Conservation (phyloP, 371 early-diverging fungal species). For the Conidiobolus incongruus region DNA sequence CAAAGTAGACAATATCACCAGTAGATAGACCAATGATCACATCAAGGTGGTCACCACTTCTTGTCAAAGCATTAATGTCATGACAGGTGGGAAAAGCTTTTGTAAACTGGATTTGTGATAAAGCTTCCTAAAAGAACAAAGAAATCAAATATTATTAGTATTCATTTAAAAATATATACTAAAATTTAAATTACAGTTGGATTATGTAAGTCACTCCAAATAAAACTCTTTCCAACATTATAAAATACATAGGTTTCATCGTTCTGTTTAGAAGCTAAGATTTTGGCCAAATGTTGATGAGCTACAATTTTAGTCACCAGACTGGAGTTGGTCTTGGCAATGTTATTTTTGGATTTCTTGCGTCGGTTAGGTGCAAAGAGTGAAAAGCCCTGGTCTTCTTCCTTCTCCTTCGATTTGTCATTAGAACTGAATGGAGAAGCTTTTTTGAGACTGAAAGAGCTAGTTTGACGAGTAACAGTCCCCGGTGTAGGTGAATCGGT, state of each 20-base stretch:
- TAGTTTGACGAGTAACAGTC: constrained; percentile 8
- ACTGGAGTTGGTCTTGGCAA: constrained; percentile 31
- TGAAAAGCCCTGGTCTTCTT: constrained; percentile 7
- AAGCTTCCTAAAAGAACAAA: constrained; percentile 25
- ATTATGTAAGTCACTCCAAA: constrained; percentile 46
- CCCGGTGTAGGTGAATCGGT: constrained; percentile 8
- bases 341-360: constrained; percentile 22
- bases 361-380: constrained; percentile 10
- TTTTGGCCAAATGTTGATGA: constrained; percentile 50
- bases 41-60: constrained; percentile 38
- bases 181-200: constrained; percentile 23
- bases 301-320: constrained; percentile 63
- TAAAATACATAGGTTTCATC: constrained; percentile 57
- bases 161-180: not conserved
- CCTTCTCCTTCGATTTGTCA: constrained; percentile 10
- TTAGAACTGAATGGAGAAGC: constrained; percentile 12
- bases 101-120: constrained; percentile 55
- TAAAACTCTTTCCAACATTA: constrained; percentile 54
- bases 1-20: constrained; percentile 74
- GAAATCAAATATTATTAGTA: not conserved
- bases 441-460: constrained; percentile 8
- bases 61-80: constrained; percentile 55
- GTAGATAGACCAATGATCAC: constrained; percentile 61
- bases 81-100: constrained; percentile 66
- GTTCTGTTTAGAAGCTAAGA: constrained; percentile 29